Base-by-base conservation (phyloP, 1,284 basidiomycete genomes). In the Malassezia dermatis region DNA sequence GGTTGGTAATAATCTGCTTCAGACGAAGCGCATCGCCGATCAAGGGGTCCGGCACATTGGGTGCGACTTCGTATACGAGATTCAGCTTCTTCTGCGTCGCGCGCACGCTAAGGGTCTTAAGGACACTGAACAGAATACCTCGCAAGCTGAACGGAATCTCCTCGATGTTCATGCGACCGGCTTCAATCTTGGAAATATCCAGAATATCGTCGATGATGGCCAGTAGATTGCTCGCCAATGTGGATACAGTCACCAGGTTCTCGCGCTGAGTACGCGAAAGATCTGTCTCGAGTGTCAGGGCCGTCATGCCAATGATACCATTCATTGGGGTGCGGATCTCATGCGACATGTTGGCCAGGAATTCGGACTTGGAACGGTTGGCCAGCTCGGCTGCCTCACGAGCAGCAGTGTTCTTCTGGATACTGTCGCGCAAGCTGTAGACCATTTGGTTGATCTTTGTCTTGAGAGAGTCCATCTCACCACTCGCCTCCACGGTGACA, bases 391-490 rank as follows among this genome's bases (percentile, higher is more conserved):
- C 94, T 0, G 93, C 90, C 76, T 96, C 93, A 76, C 93, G 83
- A 7, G 94, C 94, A 30, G 88, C 88, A 2, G 91, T 98, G 75
- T 99, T 98, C 83, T 93, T 95, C 81, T 98, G 94, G 59, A 99
- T 94, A 64, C 84, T 85, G 76, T 98, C 93, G 48, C 94, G 82
- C 75, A 98, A 81, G 75, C 93, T 93, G 79, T 90, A 95, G 58
- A 98, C 89, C 93, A 96, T 96, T 77, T 94, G 89, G 74, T 94
- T 93, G 79, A 94, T 94, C 78, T 96, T 94, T 5, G 89, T 96
- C 81, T 98, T 98, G 78, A 99, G 82, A 59, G 88, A 91, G 78
- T 98, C 93, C 94, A 98, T 96, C 77, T 98, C 94, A 53, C 94
- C 94, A 54, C 84, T 86, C 0, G 93, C 94, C 73, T 98, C 93